These are phyloP conservation scores for Chytridium lagenaria DNA, from an alignment of 371 early-diverging fungal species.

Conservation along the genomic window DNA sequence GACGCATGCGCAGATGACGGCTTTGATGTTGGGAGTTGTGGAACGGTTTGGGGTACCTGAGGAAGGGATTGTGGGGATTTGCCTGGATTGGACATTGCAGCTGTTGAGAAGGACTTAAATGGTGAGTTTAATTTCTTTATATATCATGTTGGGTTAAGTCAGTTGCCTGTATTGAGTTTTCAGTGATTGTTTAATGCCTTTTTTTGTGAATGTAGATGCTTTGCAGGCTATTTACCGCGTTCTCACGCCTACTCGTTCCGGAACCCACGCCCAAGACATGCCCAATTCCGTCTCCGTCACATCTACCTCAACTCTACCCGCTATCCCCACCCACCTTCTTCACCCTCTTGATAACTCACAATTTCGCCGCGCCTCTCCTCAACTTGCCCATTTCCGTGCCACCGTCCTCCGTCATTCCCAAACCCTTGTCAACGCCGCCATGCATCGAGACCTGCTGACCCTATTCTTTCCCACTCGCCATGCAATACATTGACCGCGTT, in stretches of 20 bases:
- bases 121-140: not conserved
- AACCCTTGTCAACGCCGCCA: not conserved
- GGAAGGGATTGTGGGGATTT: not conserved
- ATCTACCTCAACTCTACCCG: not conserved
- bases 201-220: not conserved
- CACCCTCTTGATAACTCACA: not conserved
- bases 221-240: not conserved
- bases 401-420: not conserved
- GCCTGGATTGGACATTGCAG: not conserved
- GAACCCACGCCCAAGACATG: not conserved
- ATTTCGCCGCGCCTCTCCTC: not conserved
- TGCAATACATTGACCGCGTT: not conserved
- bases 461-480: not conserved
- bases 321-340: not conserved
- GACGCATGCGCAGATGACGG: not conserved
- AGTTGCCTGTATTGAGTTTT: not conserved
- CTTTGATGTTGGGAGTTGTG: not conserved
- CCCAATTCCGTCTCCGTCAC: not conserved
- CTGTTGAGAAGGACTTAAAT: not conserved
- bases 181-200: not conserved
- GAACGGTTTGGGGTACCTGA: conserved; percentile 4
- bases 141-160: not conserved
- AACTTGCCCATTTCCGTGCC: not conserved
- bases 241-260: not conserved
- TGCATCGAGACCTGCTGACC: not conserved